Evolutionary conservation across 2,329 filamentous ascomycete species (phyloP), one percentile per base, ranked within the genome.

Genomic region (Pyrenochaeta sp.): DNA sequence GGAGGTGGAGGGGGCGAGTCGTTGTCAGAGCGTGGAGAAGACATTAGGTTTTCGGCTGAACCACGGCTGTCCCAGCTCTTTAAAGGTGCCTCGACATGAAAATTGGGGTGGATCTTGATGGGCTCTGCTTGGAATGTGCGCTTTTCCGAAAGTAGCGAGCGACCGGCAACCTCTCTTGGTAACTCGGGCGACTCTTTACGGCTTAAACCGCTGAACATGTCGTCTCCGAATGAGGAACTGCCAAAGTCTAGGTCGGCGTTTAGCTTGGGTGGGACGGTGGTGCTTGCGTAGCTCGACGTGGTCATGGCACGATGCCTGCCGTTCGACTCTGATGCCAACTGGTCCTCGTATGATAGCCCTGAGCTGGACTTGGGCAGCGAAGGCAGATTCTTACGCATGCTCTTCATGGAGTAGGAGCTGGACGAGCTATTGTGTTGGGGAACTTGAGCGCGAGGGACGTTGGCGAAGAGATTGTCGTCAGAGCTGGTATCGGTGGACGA

Each of bases 21-120:
- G 64, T 73, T 47, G 60, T 78, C 71, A 45, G 78, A 74, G 39
- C 75, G 66, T 39, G 71, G 73, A 32, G 77, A 76, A 50, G 77
- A 75, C 58, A 86, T 82, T 46, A 85, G 73, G 34, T 80, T 80
- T 51, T 86, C 83, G 52, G 77, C 77, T 2, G 83, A 85, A 50
- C 80, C 79, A 51, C 80, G 81, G 65, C 83, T 85, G 52, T 79
- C 80, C 81, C 81, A 84, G 28, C 84, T 85, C 62, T 81, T 81
- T 52, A 82, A 81, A 15, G 83, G 82, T 19, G 79, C 73, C 52
- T 83, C 81, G 19, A 83, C 73, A 30, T 79, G 71, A 52, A 77
- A 72, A 32, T 78, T 77, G 53, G 75, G 75, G 63, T 83, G 77
- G 51, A 80, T 80, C 48, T 76, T 78, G 55, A 84, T 80, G 9